Conservation (phyloP, 176 grass and related monocot genomes). For the Urochloa ruziziensis region DNA sequence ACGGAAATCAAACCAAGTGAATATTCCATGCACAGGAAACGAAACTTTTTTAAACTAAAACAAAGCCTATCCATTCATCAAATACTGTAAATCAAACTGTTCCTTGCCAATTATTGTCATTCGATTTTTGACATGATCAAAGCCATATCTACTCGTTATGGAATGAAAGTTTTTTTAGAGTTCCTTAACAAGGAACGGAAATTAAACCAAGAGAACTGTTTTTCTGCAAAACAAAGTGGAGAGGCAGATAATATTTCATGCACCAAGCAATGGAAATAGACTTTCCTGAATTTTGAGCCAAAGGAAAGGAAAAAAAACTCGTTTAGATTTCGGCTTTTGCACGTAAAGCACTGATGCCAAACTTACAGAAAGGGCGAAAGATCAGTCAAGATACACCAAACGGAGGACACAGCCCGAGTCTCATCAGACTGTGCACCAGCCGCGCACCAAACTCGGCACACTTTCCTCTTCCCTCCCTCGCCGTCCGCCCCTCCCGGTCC, state of each 20-base stretch:
- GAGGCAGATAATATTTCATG: neutral
- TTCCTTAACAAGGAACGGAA: too few relatives aligned
- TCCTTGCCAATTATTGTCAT: neutral
- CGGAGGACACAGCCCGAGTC: neutral
- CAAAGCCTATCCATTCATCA: neutral
- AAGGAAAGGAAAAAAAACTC: neutral
- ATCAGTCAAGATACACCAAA: neutral
- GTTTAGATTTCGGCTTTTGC: neutral
- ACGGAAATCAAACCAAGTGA: neutral
- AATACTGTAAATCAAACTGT: neutral
- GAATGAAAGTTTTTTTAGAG: too few relatives aligned
- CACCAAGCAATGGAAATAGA: neutral
- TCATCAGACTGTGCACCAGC: neutral
- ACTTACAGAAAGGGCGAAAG: neutral
- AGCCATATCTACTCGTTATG: too few relatives aligned
- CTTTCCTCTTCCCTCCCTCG: constrained; percentile 1
- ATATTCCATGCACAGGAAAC: neutral
- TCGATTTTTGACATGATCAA: neutral
- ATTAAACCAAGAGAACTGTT: neutral
- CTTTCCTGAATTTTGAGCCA: neutral
- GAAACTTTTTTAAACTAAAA: neutral
- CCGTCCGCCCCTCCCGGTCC: neutral
- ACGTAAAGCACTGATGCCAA: constrained; percentile 4
- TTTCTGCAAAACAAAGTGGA: neutral
- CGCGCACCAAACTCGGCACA: neutral